Percentiles rank a stretch among this genome's conserved stretches.
Conservation (phyloP, 164 flowering plant genomes). For the Magnolia changhungtana region DNA sequence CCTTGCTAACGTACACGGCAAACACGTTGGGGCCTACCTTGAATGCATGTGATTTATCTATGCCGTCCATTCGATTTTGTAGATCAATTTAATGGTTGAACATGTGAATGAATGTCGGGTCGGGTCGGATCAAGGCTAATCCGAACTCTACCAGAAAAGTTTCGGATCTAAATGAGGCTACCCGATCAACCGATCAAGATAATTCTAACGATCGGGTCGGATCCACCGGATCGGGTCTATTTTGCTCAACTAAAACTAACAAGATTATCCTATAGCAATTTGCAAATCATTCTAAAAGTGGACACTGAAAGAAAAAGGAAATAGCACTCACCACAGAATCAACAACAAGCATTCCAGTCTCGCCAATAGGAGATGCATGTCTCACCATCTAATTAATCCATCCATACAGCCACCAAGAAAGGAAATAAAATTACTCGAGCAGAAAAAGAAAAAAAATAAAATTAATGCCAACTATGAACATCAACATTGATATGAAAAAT, state of each 20-base stretch:
- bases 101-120: too few species aligned
- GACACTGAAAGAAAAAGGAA: background rate
- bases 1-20: too few species aligned
- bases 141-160: too few species aligned
- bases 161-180: too few species aligned
- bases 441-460: background rate
- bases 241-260: background rate
- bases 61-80: too few species aligned
- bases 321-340: slow-evolving; percentile 77
- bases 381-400: slow-evolving; percentile 62
- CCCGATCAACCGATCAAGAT: too few species aligned
- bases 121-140: too few species aligned
- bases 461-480: background rate
- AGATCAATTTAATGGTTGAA: too few species aligned
- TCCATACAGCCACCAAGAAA: slow-evolving; percentile 8
- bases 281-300: background rate
- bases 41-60: too few species aligned
- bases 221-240: too few species aligned
- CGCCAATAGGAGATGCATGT: slow-evolving; percentile 71
- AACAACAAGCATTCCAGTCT: slow-evolving; percentile 98
- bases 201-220: too few species aligned
- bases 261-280: background rate
- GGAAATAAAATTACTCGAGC: background rate
- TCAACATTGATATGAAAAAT: background rate
- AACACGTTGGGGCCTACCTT: too few species aligned